Evolutionary conservation across 495 filamentous ascomycete genomes (phyloP).

Genomic region (Podospora pseudopauciseta): DNA sequence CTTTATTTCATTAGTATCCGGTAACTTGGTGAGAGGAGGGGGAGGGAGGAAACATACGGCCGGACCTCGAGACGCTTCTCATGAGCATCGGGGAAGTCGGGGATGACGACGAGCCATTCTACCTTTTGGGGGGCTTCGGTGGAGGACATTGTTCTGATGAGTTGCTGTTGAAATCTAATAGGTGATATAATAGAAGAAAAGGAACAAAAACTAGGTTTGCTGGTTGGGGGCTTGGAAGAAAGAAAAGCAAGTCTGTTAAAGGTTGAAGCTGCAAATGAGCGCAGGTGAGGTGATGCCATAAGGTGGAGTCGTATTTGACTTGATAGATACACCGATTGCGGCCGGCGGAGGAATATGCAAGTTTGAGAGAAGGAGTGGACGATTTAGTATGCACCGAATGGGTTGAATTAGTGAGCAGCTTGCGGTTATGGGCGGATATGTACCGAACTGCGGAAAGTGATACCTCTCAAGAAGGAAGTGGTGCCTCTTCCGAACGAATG

Average conservation of each 20-base stretch:
- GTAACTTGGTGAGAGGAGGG: background rate
- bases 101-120: conserved; percentile 84
- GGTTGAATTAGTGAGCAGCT: background rate
- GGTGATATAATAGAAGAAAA: background rate
- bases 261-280: conserved; percentile 1
- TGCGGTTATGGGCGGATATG: background rate
- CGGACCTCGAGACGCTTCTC: conserved; percentile 68
- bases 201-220: background rate
- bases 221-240: background rate
- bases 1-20: conserved; percentile 30
- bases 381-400: background rate
- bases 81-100: conserved; percentile 66
- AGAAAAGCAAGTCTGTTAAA: background rate
- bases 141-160: conserved; percentile 39
- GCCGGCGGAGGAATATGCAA: background rate
- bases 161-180: background rate
- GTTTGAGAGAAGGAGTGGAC: background rate
- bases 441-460: background rate
- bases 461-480: background rate
- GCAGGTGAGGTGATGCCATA: conserved; percentile 10
- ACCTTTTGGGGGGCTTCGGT: conserved; percentile 46
- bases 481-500: background rate
- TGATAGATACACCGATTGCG: background rate
- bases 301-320: background rate
- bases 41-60: conserved; percentile 49